These are phyloP conservation scores for Colletotrichum australisinense DNA, from an alignment of 2,329 filamentous ascomycete genomes.

Conservation along the genomic window DNA sequence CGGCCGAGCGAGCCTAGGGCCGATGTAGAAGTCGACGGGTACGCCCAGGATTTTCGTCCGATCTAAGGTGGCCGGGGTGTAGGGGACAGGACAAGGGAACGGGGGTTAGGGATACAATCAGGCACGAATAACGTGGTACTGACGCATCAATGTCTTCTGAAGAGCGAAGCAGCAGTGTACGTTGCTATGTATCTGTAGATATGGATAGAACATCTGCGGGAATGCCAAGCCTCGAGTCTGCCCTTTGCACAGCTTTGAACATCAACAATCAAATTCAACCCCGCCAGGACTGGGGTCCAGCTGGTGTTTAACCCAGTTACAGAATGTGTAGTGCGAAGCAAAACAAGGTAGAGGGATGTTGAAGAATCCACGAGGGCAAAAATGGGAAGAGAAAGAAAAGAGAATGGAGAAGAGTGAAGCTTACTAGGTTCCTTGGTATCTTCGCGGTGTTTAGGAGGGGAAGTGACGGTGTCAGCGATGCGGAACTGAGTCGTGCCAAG, in stretches of 20 bases:
- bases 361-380: not conserved
- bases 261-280: not conserved
- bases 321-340: not conserved
- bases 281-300: constrained; percentile 2
- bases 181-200: constrained; percentile 3
- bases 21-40: constrained; percentile 1
- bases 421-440: constrained; percentile 32
- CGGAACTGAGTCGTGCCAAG: constrained; percentile 31
- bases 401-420: constrained; percentile 29
- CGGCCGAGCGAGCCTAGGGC: constrained; percentile 13
- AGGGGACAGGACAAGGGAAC: not conserved
- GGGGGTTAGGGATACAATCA: not conserved
- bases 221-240: constrained; percentile 26
- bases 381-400: not conserved
- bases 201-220: constrained; percentile 7
- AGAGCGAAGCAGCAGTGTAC: not conserved
- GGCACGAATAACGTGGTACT: constrained; percentile 7
- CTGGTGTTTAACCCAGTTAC: not conserved
- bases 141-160: not conserved
- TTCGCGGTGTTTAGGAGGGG: not conserved
- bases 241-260: constrained; percentile 14
- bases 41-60: constrained; percentile 26
- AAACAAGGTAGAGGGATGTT: not conserved
- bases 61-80: not conserved
- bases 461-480: constrained; percentile 14